Conservation (phyloP, 2,329 filamentous ascomycete genomes). For the Pyricularia sp. region DNA sequence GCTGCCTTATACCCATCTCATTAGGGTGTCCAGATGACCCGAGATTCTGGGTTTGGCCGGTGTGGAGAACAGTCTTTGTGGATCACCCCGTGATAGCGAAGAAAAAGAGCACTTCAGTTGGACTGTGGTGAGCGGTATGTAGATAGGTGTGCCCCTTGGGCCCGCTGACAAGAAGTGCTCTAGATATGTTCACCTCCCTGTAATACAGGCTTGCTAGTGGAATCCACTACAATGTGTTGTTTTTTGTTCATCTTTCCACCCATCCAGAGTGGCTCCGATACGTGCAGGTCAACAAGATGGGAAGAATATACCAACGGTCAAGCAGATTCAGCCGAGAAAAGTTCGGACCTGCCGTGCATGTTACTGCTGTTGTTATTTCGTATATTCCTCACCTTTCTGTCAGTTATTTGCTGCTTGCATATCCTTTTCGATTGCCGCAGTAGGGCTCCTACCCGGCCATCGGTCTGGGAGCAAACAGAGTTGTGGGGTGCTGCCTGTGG, state of each 20-base stretch:
- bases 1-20: neutral
- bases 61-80: neutral
- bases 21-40: neutral
- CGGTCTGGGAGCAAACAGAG: neutral
- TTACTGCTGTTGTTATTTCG: neutral
- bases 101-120: neutral
- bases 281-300: neutral
- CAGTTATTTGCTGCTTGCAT: neutral
- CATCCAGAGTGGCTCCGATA: neutral
- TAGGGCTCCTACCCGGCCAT: neutral
- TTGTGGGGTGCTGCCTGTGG: neutral
- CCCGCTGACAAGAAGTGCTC: too few species aligned
- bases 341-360: neutral
- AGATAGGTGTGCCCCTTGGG: too few species aligned
- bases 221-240: too few species aligned
- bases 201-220: too few species aligned
- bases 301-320: neutral
- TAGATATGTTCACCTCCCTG: too few species aligned
- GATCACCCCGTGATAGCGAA: neutral
- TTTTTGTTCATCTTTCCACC: neutral
- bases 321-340: neutral
- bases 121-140: too few species aligned
- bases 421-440: neutral
- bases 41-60: neutral
- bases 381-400: neutral